Evolutionary conservation across 1,284 basidiomycete species (phyloP), one percentile per base, ranked within the genome.

Genomic region (Trichosporon sp.): DNA sequence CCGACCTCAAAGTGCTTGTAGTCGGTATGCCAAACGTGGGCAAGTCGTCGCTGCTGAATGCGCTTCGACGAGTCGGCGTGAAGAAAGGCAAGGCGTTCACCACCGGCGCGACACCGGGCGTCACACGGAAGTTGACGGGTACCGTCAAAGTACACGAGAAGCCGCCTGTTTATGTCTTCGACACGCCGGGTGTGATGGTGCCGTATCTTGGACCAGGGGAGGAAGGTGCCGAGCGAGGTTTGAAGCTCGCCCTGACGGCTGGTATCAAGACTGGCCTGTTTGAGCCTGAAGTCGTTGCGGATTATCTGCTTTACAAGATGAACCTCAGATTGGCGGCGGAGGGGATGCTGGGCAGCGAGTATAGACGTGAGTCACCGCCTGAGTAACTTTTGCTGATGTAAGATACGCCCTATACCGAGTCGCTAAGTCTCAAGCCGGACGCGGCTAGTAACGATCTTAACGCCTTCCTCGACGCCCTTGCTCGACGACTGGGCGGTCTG

Each of bases 1-100:
- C 87, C 64, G 89, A 91, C 75, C 81, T 91, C 68, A 92, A 93
- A 73, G 87, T 97, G 8, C 84, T 96, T 5, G 91, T 96, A 25
- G 88, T 95, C 60, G 95, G 95, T 25, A 99, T 99, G 95, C 95
- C 95, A 4, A 99, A 99, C 76, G 94, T 98, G 46, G 96, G 96
- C 57, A 99, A 99, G 82, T 96, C 93, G 29, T 94, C 92, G 3
- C 81, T 99, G 59, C 82, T 99, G 14, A 99, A 99, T 75, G 88
- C 91, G 0, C 83, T 99, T n/a, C 86, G 96, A 46, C 88, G 88
- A 72, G 88, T 89, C 66, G 95, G 95, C 4, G 90, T 95, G 32
- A 84, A 86, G 66, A 92, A 92, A 75, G 87, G 64, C 16, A 97
- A 98, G 81, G 94, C 93, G 1, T 86, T 97, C 62, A 86, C 87